phyloP scores from a whole-genome alignment of 2,329 filamentous ascomycete genomes.

The Waltergamsia citrina region DNA sequence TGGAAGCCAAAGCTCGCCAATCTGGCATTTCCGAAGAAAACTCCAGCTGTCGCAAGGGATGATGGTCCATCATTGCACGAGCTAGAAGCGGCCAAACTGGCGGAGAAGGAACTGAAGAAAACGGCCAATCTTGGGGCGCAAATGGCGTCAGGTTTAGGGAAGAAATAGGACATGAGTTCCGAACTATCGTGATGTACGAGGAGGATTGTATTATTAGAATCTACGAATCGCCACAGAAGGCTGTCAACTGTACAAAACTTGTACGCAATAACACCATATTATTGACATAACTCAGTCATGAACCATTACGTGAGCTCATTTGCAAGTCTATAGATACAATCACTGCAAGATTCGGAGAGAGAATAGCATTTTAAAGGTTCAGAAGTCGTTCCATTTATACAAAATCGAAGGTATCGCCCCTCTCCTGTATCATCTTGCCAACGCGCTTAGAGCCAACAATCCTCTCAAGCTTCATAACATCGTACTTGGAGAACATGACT shows the following conservation, averaged over 20 bases:
- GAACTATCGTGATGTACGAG: slow-evolving; percentile 11
- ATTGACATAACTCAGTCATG: neutral
- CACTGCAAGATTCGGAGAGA: neutral
- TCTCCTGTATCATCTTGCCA: slow-evolving; percentile 73
- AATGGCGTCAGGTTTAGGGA: slow-evolving; percentile 17
- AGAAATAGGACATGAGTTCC: slow-evolving; percentile 7
- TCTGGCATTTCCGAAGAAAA: neutral
- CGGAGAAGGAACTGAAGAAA: slow-evolving; percentile 17
- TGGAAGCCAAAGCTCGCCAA: slow-evolving; percentile 1
- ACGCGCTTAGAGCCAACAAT: slow-evolving; percentile 76
- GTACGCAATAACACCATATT: slow-evolving; percentile 1
- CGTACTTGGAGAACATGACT: slow-evolving; percentile 77
- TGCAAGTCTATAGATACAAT: neutral
- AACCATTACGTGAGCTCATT: too few species aligned
- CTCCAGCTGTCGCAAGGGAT: neutral
- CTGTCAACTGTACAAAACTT: neutral
- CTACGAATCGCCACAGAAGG: neutral
- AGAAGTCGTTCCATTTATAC: slow-evolving; percentile 40
- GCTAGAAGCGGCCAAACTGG: slow-evolving; percentile 11
- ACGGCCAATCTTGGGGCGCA: slow-evolving; percentile 14
- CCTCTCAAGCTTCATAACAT: slow-evolving; percentile 80
- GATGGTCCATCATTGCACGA: neutral
- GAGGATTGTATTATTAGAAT: slow-evolving; percentile 1
- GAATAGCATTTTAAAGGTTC: neutral
- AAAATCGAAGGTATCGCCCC: slow-evolving; percentile 91